Percentiles rank a stretch among this genome's conserved stretches.
phyloP scores from a whole-genome alignment of 495 filamentous ascomycete genomes.

The Aspergillus egyptiacus region DNA sequence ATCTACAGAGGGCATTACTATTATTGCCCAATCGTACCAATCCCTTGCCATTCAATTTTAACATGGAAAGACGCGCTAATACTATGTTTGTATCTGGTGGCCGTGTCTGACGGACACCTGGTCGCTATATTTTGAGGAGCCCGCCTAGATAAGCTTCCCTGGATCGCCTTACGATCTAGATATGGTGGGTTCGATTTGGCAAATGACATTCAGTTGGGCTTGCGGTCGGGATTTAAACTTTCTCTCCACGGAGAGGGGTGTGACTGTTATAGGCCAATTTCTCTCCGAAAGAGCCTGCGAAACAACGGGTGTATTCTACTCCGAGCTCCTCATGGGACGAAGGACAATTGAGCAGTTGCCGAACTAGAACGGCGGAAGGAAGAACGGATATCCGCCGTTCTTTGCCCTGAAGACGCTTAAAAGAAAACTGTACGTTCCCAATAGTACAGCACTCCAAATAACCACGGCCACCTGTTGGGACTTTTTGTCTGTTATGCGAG shows the following conservation, averaged over 20 bases:
- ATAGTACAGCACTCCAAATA: constrained; percentile 71
- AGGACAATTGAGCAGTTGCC: neutral
- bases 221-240: no score
- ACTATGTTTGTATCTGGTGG: no score
- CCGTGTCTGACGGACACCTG: no score
- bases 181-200: constrained; percentile 4
- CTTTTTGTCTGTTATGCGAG: constrained; percentile 70
- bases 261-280: no score
- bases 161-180: neutral
- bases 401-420: constrained; percentile 90
- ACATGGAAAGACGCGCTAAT: no score
- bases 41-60: no score
- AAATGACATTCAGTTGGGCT: no score
- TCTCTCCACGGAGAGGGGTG: no score
- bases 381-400: constrained; percentile 94
- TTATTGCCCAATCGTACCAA: no score
- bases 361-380: constrained; percentile 75
- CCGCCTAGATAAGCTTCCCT: no score
- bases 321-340: neutral
- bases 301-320: neutral
- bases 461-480: constrained; percentile 77
- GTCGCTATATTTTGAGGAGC: no score
- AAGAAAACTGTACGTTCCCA: constrained; percentile 86
- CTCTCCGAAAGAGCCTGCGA: neutral
- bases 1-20: no score